phyloP scores from a whole-genome alignment of 2,329 filamentous ascomycete genomes.

The Penicillium vulpinum region DNA sequence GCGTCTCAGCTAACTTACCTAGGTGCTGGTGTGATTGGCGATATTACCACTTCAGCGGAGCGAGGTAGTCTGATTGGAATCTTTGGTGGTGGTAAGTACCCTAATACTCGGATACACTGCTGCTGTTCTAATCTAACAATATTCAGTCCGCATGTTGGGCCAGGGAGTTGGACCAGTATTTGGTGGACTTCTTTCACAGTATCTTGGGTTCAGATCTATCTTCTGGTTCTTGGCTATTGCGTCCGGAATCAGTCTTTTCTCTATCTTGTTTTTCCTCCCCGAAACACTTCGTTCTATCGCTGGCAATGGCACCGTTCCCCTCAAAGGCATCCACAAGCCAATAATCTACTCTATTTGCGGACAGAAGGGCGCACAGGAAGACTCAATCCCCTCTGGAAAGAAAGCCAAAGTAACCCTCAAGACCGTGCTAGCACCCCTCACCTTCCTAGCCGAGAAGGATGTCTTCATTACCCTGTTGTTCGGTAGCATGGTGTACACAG shows the following conservation, averaged over 20 bases:
- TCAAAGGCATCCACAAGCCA: constrained; percentile 45
- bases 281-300: constrained; percentile 50
- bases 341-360: constrained; percentile 35
- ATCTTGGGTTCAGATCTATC: constrained; percentile 41
- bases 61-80: constrained; percentile 43
- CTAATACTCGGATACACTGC: neutral
- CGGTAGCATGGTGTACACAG: constrained; percentile 48
- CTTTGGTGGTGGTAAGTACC: constrained; percentile 39
- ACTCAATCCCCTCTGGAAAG: constrained; percentile 10
- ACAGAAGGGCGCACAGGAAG: constrained; percentile 20
- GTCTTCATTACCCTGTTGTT: constrained; percentile 48
- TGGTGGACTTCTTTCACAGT: constrained; percentile 40
- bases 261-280: constrained; percentile 46
- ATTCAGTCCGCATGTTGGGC: constrained; percentile 43
- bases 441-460: constrained; percentile 49
- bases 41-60: constrained; percentile 41
- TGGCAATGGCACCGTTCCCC: constrained; percentile 45
- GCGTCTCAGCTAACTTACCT: neutral
- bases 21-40: constrained; percentile 45
- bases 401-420: constrained; percentile 32
- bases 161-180: constrained; percentile 49
- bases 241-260: constrained; percentile 36
- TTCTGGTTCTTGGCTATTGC: constrained; percentile 47
- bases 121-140: constrained; percentile 2
- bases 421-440: constrained; percentile 42